These are phyloP conservation scores for Pilobolus umbonatus DNA, from an alignment of 192 early-diverging fungal species.

Conservation along the genomic window DNA sequence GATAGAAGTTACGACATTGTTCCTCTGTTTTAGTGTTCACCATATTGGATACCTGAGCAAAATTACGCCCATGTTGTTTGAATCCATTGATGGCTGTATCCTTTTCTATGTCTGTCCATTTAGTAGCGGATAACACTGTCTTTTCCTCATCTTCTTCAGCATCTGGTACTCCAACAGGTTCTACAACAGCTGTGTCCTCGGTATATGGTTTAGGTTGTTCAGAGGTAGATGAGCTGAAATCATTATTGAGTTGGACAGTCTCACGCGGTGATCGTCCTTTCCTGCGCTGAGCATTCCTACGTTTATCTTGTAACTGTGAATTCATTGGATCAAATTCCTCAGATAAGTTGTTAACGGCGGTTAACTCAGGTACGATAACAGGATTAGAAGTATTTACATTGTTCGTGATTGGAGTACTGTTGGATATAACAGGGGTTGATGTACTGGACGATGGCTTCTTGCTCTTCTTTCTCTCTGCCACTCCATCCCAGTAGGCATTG, in stretches of 20 bases:
- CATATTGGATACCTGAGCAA: slow-evolving; percentile 60
- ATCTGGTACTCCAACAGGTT: slow-evolving; percentile 9
- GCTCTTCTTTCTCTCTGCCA: slow-evolving; percentile 21
- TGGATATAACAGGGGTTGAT: neutral
- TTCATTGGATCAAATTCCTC: slow-evolving; percentile 1
- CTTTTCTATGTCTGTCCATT: slow-evolving; percentile 60
- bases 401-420: slow-evolving; percentile 23
- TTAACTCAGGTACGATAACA: neutral
- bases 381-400: slow-evolving; percentile 10
- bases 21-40: slow-evolving; percentile 75
- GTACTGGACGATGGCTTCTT: neutral
- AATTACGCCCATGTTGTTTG: slow-evolving; percentile 63
- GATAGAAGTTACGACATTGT: slow-evolving; percentile 76
- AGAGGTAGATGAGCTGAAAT: neutral
- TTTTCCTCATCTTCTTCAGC: slow-evolving; percentile 20
- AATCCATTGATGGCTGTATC: slow-evolving; percentile 57
- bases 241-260: neutral
- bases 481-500: slow-evolving; percentile 32
- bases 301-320: neutral
- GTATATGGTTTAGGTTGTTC: neutral
- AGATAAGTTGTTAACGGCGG: neutral
- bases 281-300: slow-evolving; percentile 4
- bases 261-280: slow-evolving; percentile 14
- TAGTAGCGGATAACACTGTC: slow-evolving; percentile 24
- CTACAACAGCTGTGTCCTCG: slow-evolving; percentile 1